phyloP scores from a whole-genome alignment of 345 rosid species.

The Hibiscus mutabilis region DNA sequence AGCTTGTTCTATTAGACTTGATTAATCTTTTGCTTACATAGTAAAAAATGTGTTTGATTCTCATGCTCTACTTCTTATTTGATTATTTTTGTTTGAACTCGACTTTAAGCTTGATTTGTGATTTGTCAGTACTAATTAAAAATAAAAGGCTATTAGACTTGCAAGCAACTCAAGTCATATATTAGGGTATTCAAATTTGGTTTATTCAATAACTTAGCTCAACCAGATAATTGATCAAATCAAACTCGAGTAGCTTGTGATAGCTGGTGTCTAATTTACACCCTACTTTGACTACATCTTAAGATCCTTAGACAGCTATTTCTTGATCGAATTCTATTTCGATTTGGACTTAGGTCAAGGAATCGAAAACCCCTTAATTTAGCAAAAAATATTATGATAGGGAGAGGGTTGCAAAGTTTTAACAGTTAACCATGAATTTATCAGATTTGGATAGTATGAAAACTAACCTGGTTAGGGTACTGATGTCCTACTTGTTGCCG shows the following conservation, averaged over 20 bases:
- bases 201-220: neutral
- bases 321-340: neutral
- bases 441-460: neutral
- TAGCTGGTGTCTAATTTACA: neutral
- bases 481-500: neutral
- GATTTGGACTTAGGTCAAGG: neutral
- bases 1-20: neutral
- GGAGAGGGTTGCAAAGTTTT: too few species aligned
- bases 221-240: neutral
- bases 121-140: neutral
- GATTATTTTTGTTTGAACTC: neutral
- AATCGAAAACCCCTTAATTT: neutral
- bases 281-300: neutral
- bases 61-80: neutral
- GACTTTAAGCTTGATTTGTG: neutral
- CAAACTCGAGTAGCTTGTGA: neutral
- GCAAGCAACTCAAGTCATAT: neutral
- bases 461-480: neutral
- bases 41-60: neutral
- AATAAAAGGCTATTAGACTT: neutral
- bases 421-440: neutral
- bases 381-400: neutral
- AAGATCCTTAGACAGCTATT: neutral
- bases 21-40: neutral
- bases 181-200: neutral